A percentile compares a stretch with the other conserved stretches of the same genome.
Conservation (phyloP, 768 basidiomycete species). For the Epithele typhae region DNA sequence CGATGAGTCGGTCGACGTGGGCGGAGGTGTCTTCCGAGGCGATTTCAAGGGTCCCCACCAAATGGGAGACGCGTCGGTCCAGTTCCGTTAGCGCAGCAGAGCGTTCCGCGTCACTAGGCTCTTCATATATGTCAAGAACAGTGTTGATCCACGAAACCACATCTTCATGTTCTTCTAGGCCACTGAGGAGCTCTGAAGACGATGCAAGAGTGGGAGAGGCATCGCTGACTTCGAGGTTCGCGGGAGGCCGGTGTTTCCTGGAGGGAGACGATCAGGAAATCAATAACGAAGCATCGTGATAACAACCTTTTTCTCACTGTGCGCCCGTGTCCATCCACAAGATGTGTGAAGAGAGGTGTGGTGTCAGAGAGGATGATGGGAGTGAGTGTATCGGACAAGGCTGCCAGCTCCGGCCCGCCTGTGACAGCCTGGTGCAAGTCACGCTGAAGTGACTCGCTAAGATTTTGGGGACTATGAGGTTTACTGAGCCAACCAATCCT, state of each 20-base stretch:
- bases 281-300: constrained; percentile 7
- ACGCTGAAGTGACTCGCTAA: no score
- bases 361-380: neutral
- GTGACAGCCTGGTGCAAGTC: no score
- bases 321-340: neutral
- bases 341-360: neutral
- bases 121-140: constrained; percentile 17
- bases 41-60: constrained; percentile 78
- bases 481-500: neutral
- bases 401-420: no score
- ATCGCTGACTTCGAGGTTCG: neutral
- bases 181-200: constrained; percentile 15
- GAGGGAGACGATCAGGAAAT: constrained; percentile 7
- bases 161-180: constrained; percentile 22
- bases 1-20: constrained; percentile 82
- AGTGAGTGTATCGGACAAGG: no score
- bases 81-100: constrained; percentile 38
- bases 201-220: neutral
- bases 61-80: constrained; percentile 69
- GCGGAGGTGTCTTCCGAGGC: constrained; percentile 86
- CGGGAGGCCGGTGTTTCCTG: neutral
- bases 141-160: constrained; percentile 30
- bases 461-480: no score
- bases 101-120: constrained; percentile 5
- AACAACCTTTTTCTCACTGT: constrained; percentile 13